Evolutionary conservation across 345 rosid genomes (phyloP).

Genomic region (thale cress (Arabidopsis thaliana)): TAIR10.1 NC_003071.7:15221001-15221500

Average conservation of each 20-base stretch:
- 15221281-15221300: constrained; percentile 15
- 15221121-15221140: not conserved
- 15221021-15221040: constrained; percentile 47
- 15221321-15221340: not conserved
- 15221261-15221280: not conserved
- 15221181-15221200: constrained; percentile 21
- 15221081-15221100: constrained; percentile 28
- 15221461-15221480: constrained; percentile 28
- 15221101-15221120: constrained; percentile 8
- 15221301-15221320: not conserved
- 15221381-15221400: constrained; percentile 2
- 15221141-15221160: constrained; percentile 8
- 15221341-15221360: not conserved
- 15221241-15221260: not conserved
- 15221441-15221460: constrained; percentile 24
- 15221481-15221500: constrained; percentile 35
- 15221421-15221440: constrained; percentile 14
- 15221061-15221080: constrained; percentile 35
- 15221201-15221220: constrained; percentile 8
- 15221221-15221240: constrained; percentile 6
- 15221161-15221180: constrained; percentile 1
- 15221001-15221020: constrained; percentile 13
- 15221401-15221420: not conserved
- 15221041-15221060: constrained; percentile 46
- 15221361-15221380: constrained; percentile 2